Evolutionary conservation across 1,284 basidiomycete species (phyloP), one percentile per base, ranked within the genome.

Genomic region (Mycena sp.): DNA sequence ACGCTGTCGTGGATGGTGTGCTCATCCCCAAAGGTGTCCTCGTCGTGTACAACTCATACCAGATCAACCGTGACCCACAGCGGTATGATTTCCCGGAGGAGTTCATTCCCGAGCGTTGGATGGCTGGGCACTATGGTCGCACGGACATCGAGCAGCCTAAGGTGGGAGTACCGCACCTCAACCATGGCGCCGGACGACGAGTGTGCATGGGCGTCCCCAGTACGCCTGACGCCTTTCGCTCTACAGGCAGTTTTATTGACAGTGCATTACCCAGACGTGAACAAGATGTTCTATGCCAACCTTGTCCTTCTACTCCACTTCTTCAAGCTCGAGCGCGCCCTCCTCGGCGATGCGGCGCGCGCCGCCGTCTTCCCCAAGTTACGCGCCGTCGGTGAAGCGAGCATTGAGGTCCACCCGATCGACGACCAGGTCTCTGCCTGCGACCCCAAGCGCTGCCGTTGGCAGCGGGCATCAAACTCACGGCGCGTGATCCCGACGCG

Each of bases 41-140:
- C 4, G 60, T 62, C n/a, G 60, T 62, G 45, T 62, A 62, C 41
- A 62, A 62, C 48, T 57, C 60, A n/a, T 62, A 56, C 29, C 53
- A 62, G 32, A 62, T 62, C 48, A 62, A 62, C 41, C 60, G 60
- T 19, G 60, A 62, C 32, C 53, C 60, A 17, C 53, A 62, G 48
- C 53, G 60, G 37, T 62, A 62, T 25, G 54, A 62, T 32, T 51
- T 32, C 38, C 53, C 53, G 17, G 53, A 62, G 48, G 60, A 56
- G 48, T 62, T 62, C 40, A 19, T 57, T 1, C 60, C 60, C 6
- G 60, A 62, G 48, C 60, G 60, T 12, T 62, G 60, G 60, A 56
- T 62, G 53, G 60, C 51, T 14, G 54, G 54, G 16, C 60, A 57
- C 25, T 62, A 62, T 28, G 60, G 60, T 9, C 53, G 54, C 1